These are phyloP conservation scores for Eleusine indica DNA, from an alignment of 176 grass and related monocot species.

Conservation along the genomic window DNA sequence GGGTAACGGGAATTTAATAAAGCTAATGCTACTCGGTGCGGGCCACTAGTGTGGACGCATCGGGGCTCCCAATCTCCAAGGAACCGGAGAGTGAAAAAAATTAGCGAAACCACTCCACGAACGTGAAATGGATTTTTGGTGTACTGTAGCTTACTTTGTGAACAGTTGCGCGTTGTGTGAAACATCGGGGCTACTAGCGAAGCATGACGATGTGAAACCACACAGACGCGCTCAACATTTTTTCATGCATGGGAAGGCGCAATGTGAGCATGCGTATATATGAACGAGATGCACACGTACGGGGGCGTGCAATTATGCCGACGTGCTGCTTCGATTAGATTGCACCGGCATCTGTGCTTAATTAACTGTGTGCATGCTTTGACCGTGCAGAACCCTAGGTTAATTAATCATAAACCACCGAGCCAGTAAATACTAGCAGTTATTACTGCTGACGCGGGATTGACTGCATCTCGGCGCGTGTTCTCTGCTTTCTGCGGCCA, in stretches of 20 bases:
- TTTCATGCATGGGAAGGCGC: too few species aligned
- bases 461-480: too few species aligned
- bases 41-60: neutral
- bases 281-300: constrained; percentile 10
- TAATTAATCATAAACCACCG: neutral
- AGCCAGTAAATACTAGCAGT: neutral
- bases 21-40: too few species aligned
- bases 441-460: neutral
- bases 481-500: neutral
- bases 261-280: neutral
- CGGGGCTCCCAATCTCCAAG: neutral
- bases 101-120: too few species aligned
- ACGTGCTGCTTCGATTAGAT: constrained; percentile 30
- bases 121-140: too few species aligned
- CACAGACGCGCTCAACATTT: too few species aligned
- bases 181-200: too few species aligned
- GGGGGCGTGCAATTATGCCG: constrained; percentile 21
- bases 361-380: neutral
- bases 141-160: too few species aligned
- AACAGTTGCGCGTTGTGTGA: too few species aligned
- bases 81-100: neutral
- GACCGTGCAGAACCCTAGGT: neutral
- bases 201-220: too few species aligned
- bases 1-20: neutral
- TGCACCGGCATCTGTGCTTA: neutral